Evolutionary conservation across 2,329 filamentous ascomycete species (phyloP).

Genomic region (Sarocladiaceae sp.): DNA sequence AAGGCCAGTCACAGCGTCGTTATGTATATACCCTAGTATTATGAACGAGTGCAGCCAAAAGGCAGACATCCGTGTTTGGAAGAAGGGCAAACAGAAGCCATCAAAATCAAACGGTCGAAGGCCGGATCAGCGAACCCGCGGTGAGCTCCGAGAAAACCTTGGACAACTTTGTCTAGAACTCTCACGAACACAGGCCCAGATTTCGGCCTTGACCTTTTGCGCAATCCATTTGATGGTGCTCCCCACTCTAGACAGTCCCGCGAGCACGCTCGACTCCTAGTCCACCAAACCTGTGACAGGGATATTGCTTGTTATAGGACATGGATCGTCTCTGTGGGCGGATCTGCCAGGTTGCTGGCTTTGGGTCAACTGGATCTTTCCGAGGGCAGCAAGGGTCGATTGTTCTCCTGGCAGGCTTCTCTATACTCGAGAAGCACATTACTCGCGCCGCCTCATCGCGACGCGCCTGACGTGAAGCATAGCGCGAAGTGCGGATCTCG

Average conservation of each 20-base stretch:
- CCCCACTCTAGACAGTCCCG: not conserved
- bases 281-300: not conserved
- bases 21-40: too few species aligned
- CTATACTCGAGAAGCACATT: too few species aligned
- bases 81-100: too few species aligned
- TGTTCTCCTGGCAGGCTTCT: too few species aligned
- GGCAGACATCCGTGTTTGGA: too few species aligned
- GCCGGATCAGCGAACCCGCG: not conserved
- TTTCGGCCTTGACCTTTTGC: not conserved
- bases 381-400: too few species aligned
- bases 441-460: not conserved
- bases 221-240: not conserved
- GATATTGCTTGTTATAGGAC: slow-evolving; percentile 1
- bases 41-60: too few species aligned
- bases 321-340: too few species aligned
- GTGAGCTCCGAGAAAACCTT: not conserved
- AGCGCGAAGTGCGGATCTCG: not conserved
- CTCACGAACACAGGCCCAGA: not conserved
- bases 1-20: too few species aligned
- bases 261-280: slow-evolving; percentile 3
- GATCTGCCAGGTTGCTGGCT: not conserved
- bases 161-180: not conserved
- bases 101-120: too few species aligned
- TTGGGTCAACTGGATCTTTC: not conserved
- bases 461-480: not conserved